Percentiles rank a stretch among this genome's conserved stretches.
These are phyloP conservation scores for Lactarius quietus DNA, from an alignment of 768 basidiomycete genomes.

Conservation along the genomic window DNA sequence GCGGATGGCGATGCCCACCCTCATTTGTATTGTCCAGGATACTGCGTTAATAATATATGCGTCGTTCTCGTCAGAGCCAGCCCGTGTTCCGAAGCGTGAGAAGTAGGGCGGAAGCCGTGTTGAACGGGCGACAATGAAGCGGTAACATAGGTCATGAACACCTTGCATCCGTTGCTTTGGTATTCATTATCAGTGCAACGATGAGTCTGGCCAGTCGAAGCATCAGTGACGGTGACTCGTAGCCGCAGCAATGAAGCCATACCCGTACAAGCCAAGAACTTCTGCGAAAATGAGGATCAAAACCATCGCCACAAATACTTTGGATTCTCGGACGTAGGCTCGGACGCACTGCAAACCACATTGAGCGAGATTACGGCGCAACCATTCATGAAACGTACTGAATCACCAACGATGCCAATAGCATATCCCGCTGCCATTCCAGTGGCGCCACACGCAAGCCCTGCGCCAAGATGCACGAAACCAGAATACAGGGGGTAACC, in stretches of 20 bases:
- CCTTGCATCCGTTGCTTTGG: conserved; percentile 26
- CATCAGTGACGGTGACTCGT: background rate
- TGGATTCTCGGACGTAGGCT: conserved; percentile 94
- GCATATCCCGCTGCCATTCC: conserved; percentile 98
- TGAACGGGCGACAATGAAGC: background rate
- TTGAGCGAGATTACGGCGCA: conserved; percentile 1
- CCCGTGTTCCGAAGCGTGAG: no score
- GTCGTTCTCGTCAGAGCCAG: background rate
- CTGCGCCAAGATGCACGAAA: conserved; percentile 91
- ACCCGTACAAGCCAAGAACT: conserved; percentile 88
- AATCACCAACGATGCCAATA: conserved; percentile 98
- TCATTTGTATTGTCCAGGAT: background rate
- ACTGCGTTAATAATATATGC: background rate
- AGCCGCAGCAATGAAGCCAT: background rate
- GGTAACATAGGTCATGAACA: conserved; percentile 20
- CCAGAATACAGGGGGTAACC: conserved; percentile 73
- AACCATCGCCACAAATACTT: conserved; percentile 93
- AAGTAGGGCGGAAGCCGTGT: background rate
- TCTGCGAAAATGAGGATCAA: conserved; percentile 98
- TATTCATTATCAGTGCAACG: conserved; percentile 53
- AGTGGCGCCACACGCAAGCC: conserved; percentile 87
- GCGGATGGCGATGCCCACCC: background rate
- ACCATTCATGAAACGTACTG: conserved; percentile 39
- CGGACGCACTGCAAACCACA: conserved; percentile 59
- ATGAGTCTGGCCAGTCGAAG: conserved; percentile 37